Percentiles rank a stretch among this genome's conserved stretches.
Evolutionary conservation across 139 green algal species (phyloP).

Genomic region (Chlamydomonas eustigma): DNA sequence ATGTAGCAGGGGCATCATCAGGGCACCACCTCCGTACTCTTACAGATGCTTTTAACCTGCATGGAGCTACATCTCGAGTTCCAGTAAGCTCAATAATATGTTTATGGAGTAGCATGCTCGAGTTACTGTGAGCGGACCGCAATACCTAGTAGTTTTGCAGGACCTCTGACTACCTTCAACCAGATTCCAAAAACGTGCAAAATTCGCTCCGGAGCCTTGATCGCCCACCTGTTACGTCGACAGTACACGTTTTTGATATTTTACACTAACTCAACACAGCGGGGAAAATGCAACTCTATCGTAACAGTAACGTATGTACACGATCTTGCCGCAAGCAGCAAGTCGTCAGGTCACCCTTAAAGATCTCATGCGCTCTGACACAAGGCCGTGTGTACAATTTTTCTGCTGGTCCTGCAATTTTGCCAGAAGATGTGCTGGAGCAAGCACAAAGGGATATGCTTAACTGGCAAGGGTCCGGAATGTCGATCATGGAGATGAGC

Average conservation of each 20-base stretch:
- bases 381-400: constrained; percentile 52
- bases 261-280: not conserved
- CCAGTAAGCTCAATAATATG: too few relatives aligned
- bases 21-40: not conserved
- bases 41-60: too few relatives aligned
- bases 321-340: not conserved
- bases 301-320: not conserved
- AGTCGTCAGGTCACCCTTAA: not conserved
- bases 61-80: too few relatives aligned
- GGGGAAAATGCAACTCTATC: not conserved
- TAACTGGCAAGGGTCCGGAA: constrained; percentile 86
- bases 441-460: constrained; percentile 86
- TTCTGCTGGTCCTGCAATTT: constrained; percentile 76
- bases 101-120: too few relatives aligned
- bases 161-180: too few relatives aligned
- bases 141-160: too few relatives aligned
- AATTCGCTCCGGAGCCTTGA: not conserved
- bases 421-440: constrained; percentile 91
- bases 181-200: not conserved
- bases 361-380: not conserved
- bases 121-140: too few relatives aligned
- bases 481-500: constrained; percentile 98
- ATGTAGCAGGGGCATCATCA: not conserved
- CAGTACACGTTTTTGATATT: not conserved
- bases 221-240: not conserved